Evolutionary conservation across 257 asterid genomes (phyloP).

Genomic region (Nicotiana paniculata): DNA sequence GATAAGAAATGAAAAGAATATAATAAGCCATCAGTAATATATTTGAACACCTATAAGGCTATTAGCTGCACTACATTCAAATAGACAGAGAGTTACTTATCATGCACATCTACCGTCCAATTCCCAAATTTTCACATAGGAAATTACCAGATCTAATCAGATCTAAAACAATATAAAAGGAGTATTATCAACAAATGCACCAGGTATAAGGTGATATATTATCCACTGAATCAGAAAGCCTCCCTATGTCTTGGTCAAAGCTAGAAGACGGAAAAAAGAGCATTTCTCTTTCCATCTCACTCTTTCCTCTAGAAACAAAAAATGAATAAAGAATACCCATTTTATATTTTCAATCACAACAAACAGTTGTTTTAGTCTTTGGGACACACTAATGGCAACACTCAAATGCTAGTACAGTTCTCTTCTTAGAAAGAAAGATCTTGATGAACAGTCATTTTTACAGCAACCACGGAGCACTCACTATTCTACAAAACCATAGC

Average conservation of each 20-base stretch:
- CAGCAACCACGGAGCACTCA: background rate
- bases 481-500: background rate
- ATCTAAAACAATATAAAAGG: background rate
- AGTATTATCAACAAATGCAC: background rate
- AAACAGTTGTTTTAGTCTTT: background rate
- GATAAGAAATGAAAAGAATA: background rate
- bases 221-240: background rate
- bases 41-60: background rate
- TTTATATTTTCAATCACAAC: background rate
- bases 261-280: background rate
- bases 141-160: background rate
- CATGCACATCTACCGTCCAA: background rate
- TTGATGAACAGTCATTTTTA: background rate
- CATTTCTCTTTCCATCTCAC: background rate
- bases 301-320: background rate
- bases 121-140: background rate
- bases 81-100: background rate
- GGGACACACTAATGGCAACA: background rate
- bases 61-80: background rate
- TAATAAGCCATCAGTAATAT: background rate
- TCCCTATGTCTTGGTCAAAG: background rate
- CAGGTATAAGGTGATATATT: background rate
- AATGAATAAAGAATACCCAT: background rate
- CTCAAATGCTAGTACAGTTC: background rate
- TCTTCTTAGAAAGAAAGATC: background rate